phyloP scores from a whole-genome alignment of 2,329 filamentous ascomycete genomes.

The Pseudogymnoascus verrucosus region DNA sequence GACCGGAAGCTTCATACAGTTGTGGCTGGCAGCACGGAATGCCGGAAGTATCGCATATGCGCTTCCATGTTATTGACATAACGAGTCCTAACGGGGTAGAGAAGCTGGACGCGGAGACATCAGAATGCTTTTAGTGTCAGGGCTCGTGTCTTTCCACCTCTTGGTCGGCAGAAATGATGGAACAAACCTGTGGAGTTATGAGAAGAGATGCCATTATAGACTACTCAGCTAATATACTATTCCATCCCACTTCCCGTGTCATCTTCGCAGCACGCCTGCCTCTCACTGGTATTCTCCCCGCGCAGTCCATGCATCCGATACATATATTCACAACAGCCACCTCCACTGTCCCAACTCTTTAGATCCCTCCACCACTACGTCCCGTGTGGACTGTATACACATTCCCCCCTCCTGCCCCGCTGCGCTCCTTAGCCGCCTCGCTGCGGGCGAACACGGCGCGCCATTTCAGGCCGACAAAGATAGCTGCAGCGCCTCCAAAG shows the following conservation, averaged over 20 bases:
- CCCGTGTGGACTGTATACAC: conserved; percentile 22
- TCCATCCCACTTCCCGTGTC: neutral
- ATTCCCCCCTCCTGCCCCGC: conserved; percentile 19
- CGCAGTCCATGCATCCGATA: neutral
- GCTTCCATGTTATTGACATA: too few relatives aligned
- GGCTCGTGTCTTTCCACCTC: neutral
- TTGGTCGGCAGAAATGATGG: neutral
- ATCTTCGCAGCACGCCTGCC: neutral
- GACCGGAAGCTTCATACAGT: neutral
- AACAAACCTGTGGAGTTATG: neutral
- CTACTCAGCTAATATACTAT: neutral
- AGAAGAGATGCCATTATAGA: neutral
- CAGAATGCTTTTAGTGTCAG: neutral
- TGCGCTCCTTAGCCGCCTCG: conserved; percentile 26
- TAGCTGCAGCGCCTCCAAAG: conserved; percentile 20
- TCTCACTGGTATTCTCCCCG: neutral
- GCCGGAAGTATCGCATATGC: too few relatives aligned
- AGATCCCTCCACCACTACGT: conserved; percentile 22
- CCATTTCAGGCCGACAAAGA: conserved; percentile 28
- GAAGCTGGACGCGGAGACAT: too few relatives aligned
- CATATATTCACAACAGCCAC: neutral
- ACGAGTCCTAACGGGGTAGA: too few relatives aligned
- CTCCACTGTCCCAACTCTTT: neutral
- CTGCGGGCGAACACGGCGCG: conserved; percentile 25
- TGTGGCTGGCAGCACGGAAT: neutral